Percentiles rank a stretch among this genome's conserved stretches.
Evolutionary conservation across 345 rosid species (phyloP).

Genomic region (Arabis hirsuta): DNA sequence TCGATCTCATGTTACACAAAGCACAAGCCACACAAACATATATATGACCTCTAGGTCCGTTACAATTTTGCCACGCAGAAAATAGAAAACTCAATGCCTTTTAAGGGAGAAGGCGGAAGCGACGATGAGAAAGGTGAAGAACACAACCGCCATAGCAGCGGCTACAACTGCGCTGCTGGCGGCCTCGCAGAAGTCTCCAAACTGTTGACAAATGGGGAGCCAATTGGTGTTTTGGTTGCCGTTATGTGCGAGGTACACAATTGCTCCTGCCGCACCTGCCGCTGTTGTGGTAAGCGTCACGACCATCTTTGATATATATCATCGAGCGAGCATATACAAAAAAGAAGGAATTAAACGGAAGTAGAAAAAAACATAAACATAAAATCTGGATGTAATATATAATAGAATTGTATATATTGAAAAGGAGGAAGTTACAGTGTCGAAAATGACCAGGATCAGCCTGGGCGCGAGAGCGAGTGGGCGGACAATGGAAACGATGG

Average conservation of each 20-base stretch:
- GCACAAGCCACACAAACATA: constrained; percentile 28
- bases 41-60: background rate
- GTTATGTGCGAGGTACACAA: constrained; percentile 81
- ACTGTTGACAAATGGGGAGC: constrained; percentile 80
- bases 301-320: constrained; percentile 48
- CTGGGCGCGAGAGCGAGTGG: constrained; percentile 70
- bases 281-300: constrained; percentile 70
- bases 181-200: constrained; percentile 75
- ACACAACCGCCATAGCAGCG: constrained; percentile 50
- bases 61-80: background rate
- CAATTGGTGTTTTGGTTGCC: constrained; percentile 80
- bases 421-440: constrained; percentile 51
- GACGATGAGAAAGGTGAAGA: constrained; percentile 55
- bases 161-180: constrained; percentile 79
- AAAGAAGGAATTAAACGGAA: background rate
- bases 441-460: constrained; percentile 61
- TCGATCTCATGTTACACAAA: constrained; percentile 19
- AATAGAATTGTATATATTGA: no score
- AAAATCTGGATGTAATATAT: background rate
- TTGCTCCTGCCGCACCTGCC: constrained; percentile 55
- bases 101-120: constrained; percentile 70
- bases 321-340: background rate
- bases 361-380: background rate
- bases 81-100: constrained; percentile 37
- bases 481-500: constrained; percentile 70